Base-by-base conservation (phyloP, 805 yeast genomes). In the Kockiozyma suomiensis region DNA sequence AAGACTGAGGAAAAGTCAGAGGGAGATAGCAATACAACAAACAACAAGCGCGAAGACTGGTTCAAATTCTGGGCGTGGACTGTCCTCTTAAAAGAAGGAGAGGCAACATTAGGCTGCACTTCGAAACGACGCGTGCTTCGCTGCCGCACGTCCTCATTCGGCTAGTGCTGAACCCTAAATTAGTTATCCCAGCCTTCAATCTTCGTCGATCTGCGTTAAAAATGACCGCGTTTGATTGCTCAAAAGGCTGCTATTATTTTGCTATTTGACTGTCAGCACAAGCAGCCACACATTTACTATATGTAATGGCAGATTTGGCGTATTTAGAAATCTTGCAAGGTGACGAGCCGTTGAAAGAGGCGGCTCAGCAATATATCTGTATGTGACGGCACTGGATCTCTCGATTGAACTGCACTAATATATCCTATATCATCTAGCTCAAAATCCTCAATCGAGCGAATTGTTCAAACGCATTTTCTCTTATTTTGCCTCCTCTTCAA, bases 81-180 rank as follows among this genome's bases (percentile, higher is more conserved):
- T 37, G 6, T 6, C 17, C 41, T 37, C n/a, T 37, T 37, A 37
- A n/a, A n/a, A n/a, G n/a, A n/a, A n/a, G n/a, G 33, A 30, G 33
- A 30, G 6, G 33, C 33, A 30, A 10, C 33, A 30, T 30, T 10
- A 10, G 33, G 15, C 15, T 37, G 19, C 41, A 10, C 33, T 30
- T 30, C 10, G 6, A 10, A 30, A 30, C 10, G 10, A 30, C 48
- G 48, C 48, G 48, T 43, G 28, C 19, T 30, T 30, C 6, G 50
- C 50, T 33, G 50, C 50, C 38, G 50, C 50, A 47, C 50, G 40
- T 40, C 33, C 33, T 7, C 33, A 30, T 30, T 30, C 6, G 33
- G 33, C 48, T 32, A 32, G 26, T 40, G 40, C 40, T 23, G 32
- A 30, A 32, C 23, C n/a, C 26, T 47, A 17, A 30, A n/a, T 17